Evolutionary conservation across 305 asterid genomes (phyloP).

Genomic region (Andrographis paniculata): DNA sequence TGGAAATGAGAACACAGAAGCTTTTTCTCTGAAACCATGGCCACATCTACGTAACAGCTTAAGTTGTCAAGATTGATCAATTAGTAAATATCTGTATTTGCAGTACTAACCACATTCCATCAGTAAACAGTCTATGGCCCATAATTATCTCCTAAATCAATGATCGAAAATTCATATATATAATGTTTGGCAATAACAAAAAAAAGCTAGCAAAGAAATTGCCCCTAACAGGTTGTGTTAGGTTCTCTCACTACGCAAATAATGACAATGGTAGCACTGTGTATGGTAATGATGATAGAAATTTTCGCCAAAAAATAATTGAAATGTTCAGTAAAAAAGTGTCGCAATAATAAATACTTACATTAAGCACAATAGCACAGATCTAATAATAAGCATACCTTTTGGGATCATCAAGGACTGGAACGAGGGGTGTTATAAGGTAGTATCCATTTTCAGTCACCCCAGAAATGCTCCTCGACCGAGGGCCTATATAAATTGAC

Average conservation of each 20-base stretch:
- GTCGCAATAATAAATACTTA: background rate
- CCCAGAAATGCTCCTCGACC: slow-evolving; percentile 94
- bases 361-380: background rate
- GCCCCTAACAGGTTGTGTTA: no score
- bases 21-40: no score
- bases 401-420: slow-evolving; percentile 47
- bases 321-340: slow-evolving; percentile 5
- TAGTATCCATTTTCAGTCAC: slow-evolving; percentile 95
- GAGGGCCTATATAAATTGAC: slow-evolving; percentile 79
- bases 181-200: no score
- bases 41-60: no score
- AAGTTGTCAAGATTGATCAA: no score
- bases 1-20: no score
- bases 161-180: background rate
- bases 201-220: no score
- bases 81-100: no score
- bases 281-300: background rate
- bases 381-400: slow-evolving; percentile 32
- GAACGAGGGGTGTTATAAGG: slow-evolving; percentile 68
- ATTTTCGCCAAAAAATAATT: background rate
- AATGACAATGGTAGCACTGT: no score
- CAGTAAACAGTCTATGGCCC: background rate
- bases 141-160: background rate
- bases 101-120: background rate
- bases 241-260: no score